phyloP scores from a whole-genome alignment of 2,329 filamentous ascomycete genomes.

The Diaporthe nobilis region DNA sequence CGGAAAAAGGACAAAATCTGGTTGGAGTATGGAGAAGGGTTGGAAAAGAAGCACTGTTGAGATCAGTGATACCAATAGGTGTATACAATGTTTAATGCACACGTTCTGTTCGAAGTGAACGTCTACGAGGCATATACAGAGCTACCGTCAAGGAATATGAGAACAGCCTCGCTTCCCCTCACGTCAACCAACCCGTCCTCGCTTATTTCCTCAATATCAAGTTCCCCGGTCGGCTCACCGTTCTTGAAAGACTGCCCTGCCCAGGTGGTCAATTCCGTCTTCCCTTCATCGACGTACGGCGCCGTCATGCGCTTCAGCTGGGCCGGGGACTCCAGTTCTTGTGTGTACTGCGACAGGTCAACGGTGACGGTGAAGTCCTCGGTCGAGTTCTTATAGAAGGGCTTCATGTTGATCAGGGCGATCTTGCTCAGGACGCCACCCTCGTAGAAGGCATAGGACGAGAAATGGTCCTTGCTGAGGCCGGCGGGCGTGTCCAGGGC shows the following conservation, averaged over 20 bases:
- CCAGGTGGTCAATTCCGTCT: conserved; percentile 24
- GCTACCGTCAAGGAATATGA: conserved; percentile 4
- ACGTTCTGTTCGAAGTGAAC: not conserved
- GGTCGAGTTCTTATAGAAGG: conserved; percentile 7
- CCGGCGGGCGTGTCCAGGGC: conserved; percentile 4
- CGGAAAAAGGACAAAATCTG: not conserved
- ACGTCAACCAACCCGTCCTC: conserved; percentile 16
- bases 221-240: not conserved
- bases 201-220: conserved; percentile 16
- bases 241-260: conserved; percentile 28
- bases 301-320: conserved; percentile 30
- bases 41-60: not conserved
- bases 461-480: conserved; percentile 10
- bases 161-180: conserved; percentile 28
- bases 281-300: conserved; percentile 2
- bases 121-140: not conserved
- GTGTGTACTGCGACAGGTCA: conserved; percentile 22
- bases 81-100: not conserved
- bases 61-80: not conserved
- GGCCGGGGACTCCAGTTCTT: conserved; percentile 2
- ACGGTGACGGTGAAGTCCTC: conserved; percentile 22
- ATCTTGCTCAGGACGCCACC: conserved; percentile 4
- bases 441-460: conserved; percentile 24
- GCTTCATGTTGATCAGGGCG: conserved; percentile 17
- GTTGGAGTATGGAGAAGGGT: not conserved